Base-by-base conservation (phyloP, 441 rosid genomes). In the Omphalea diandra region DNA sequence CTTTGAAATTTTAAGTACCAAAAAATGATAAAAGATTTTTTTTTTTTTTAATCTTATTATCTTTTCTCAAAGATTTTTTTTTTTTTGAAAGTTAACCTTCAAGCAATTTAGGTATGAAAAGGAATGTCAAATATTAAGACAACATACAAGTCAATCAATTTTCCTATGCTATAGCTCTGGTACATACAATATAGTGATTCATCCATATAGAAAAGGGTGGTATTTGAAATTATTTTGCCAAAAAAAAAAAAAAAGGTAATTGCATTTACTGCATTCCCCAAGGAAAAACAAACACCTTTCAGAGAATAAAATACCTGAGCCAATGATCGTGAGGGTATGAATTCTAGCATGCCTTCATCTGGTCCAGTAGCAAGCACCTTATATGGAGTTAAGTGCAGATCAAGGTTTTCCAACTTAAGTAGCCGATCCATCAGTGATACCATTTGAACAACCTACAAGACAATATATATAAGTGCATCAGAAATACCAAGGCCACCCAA, bases 311-410 rank as follows among this genome's bases (percentile, higher is more conserved):
- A 46, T 82, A 95, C 99, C 98, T 86, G 97, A 69, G 98, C 97
- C 82, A 95, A 82, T 69, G 97, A 83, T 59, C 84, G 91, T 62
- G 99, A 95, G 47, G 97, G 98, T 86, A 93, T 89, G 78, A 95
- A 95, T 76, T 95, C 98, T 73, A 95, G 72, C 99, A 95, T 90
- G 86, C 98, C 99, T 81, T 95, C 99, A 76, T 95, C 98, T 77
- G 88, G 97, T 73, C 97, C 97, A 43, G 98, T 93, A 65, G 98
- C 99, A 78, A 95, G 92, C 71, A 95, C 99, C 82, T 86, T 89
- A 77, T 87, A 95, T 63, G 98, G 98, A 84, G 98, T 95, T 78
- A 95, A 76, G 73, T 89, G 87, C 72, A 95, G 80, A 80, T 95
- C 98, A 70, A 95, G 93, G 82, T 95, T 93, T 81, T 95, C 99